A percentile compares a stretch with the other conserved stretches of the same genome.
phyloP scores from a whole-genome alignment of 345 rosid species.

The Litchi chinensis region DNA sequence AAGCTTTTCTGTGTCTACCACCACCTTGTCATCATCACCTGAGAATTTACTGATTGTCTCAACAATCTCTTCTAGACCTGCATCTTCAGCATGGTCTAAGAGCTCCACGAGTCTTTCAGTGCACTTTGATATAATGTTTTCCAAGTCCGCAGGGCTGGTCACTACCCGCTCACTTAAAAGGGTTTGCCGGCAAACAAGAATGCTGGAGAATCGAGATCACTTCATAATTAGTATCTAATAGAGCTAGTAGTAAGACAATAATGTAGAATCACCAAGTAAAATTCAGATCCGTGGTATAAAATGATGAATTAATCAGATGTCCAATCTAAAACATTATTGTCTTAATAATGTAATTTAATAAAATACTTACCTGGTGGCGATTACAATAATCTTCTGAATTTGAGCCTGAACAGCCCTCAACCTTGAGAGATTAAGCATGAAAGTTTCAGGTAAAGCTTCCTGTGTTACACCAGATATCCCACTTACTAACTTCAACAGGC shows the following conservation, averaged over 20 bases:
- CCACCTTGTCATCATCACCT: constrained; percentile 26
- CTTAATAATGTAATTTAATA: too few species aligned
- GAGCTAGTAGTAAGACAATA: background rate
- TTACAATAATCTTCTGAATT: constrained; percentile 76
- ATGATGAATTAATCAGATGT: too few species aligned
- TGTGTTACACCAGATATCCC: constrained; percentile 62
- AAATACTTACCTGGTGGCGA: constrained; percentile 59
- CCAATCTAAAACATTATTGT: too few species aligned
- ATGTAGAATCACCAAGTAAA: background rate
- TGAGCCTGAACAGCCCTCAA: constrained; percentile 74
- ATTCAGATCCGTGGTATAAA: too few species aligned
- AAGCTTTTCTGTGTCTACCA: constrained; percentile 29
- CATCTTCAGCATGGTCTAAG: constrained; percentile 52
- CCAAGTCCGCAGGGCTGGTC: constrained; percentile 54
- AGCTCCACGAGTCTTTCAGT: constrained; percentile 44
- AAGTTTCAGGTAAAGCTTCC: constrained; percentile 71
- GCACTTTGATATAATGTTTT: constrained; percentile 47
- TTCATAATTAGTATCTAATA: constrained; percentile 4
- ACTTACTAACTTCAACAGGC: constrained; percentile 72
- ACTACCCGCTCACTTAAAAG: constrained; percentile 56
- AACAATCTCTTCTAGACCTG: constrained; percentile 61
- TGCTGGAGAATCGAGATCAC: constrained; percentile 45
- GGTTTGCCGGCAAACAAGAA: constrained; percentile 79
- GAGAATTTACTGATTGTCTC: constrained; percentile 47
- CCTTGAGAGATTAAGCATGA: constrained; percentile 64